These are phyloP conservation scores for Saturnispora zaruensis DNA, from an alignment of 805 yeast species.

Conservation along the genomic window DNA sequence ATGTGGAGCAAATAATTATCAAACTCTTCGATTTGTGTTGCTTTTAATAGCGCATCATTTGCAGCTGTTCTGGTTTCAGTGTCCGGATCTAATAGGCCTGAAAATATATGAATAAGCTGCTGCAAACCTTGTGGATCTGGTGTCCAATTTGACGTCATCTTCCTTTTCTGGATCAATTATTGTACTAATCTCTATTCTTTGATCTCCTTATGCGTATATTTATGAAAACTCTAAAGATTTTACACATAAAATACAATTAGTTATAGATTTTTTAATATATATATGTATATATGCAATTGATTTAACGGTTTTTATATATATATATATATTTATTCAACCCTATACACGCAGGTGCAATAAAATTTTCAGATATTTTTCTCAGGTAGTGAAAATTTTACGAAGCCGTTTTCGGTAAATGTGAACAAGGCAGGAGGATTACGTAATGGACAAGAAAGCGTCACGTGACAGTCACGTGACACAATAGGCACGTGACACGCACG, in stretches of 20 bases:
- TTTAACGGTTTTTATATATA: neutral
- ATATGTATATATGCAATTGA: neutral
- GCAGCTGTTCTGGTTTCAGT: slow-evolving; percentile 53
- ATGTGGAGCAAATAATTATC: slow-evolving; percentile 72
- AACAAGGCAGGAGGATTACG: no score
- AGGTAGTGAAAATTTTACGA: neutral
- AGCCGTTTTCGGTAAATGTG: neutral
- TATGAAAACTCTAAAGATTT: no score
- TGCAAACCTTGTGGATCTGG: slow-evolving; percentile 55
- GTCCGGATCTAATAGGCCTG: slow-evolving; percentile 61
- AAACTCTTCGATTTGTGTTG: slow-evolving; percentile 64
- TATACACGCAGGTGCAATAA: neutral
- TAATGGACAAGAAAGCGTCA: neutral
- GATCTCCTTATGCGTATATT: neutral
- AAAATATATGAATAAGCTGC: slow-evolving; percentile 58
- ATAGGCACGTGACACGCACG: neutral
- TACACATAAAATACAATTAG: neutral
- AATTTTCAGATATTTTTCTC: neutral
- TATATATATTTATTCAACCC: neutral
- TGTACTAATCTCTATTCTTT: neutral
- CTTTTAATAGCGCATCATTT: slow-evolving; percentile 62
- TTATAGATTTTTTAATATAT: no score
- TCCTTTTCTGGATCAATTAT: no score
- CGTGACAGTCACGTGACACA: neutral
- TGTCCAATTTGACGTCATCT: slow-evolving; percentile 37